Base-by-base conservation (phyloP, 1,284 basidiomycete genomes). In the Puccinia hordei region DNA sequence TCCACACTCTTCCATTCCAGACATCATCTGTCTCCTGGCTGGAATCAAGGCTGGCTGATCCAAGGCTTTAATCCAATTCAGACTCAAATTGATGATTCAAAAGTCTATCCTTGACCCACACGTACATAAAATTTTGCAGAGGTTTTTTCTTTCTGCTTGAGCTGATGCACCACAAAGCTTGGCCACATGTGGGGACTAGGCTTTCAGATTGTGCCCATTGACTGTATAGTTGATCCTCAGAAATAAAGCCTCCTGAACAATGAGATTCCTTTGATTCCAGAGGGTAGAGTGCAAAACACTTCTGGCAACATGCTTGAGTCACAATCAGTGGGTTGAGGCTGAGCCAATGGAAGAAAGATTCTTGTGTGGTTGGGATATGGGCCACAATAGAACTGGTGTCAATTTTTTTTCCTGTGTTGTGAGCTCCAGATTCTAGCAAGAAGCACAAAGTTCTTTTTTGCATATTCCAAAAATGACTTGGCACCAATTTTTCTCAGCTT, bases 241-340 rank as follows among this genome's bases (percentile, higher is more conserved):
- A 68, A 68, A 68, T 24, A 49, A 68, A 68, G n/a, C 0, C 3
- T 17, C 49, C 5, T 12, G 22, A 49, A 27, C 41, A 68, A 19
- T 33, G 46, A 10, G 3, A 27, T 2, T 46, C 15, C n/a, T 24
- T 68, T 24, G 66, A 33, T 38, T 63, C 33, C 1, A 38, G 1
- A 2, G 66, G 66, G 22, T 68, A 68, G 8, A 68, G 41, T 27
- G 66, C 66, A 68, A 68, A 68, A 41, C 66, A 68, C 19, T 68
- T 68, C 33, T 24, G 24, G 41, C 66, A 68, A 35, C 66, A 68
- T 27, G 27, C 3, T 30, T 44, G 41, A 51, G 5, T 27, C 17
- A 35, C 49, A 24, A 68, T 3, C 9, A 27, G 8, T 1, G 66
- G 66, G 13, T 46, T 9, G 49, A 66, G n/a, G 41, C 66, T 41